Evolutionary conservation across 1,139 yeast species (phyloP).

Genomic region (Protomyces pachydermus): DNA sequence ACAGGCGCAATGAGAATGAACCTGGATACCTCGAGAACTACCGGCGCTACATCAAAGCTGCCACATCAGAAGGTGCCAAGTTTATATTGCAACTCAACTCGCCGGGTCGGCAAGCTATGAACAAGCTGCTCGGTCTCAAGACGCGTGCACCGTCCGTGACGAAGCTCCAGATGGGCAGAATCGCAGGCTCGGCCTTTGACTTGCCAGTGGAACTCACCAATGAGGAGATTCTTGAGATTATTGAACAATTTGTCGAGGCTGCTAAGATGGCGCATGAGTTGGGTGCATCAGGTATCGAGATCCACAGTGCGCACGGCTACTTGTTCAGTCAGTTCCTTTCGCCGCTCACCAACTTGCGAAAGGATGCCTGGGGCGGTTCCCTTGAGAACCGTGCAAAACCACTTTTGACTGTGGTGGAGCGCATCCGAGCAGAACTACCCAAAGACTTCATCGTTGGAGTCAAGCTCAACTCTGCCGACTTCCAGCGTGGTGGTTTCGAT

Average conservation of each 20-base stretch:
- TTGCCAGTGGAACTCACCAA: neutral
- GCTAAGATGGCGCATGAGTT: slow-evolving; percentile 49
- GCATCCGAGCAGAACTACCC: slow-evolving; percentile 30
- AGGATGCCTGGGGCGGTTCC: slow-evolving; percentile 64
- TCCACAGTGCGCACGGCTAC: slow-evolving; percentile 70
- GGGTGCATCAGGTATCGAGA: slow-evolving; percentile 67
- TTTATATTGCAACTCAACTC: neutral
- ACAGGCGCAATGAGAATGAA: neutral
- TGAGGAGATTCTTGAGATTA: slow-evolving; percentile 34
- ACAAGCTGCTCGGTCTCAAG: neutral
- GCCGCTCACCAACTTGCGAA: slow-evolving; percentile 50
- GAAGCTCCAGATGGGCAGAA: neutral
- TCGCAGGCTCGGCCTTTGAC: neutral
- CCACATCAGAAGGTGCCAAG: neutral
- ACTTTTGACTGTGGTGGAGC: slow-evolving; percentile 53
- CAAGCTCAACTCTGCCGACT: slow-evolving; percentile 27
- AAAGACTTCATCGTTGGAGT: slow-evolving; percentile 8
- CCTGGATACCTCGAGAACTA: neutral
- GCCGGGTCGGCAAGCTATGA: slow-evolving; percentile 1
- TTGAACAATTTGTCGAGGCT: slow-evolving; percentile 43
- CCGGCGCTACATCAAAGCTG: neutral
- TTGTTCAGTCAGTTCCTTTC: slow-evolving; percentile 57
- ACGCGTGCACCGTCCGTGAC: slow-evolving; percentile 1
- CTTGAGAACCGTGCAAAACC: slow-evolving; percentile 62
- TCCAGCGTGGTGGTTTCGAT: slow-evolving; percentile 24